Evolutionary conservation across 371 early-diverging fungal species (phyloP).

Genomic region (Mucor irregularis): DNA sequence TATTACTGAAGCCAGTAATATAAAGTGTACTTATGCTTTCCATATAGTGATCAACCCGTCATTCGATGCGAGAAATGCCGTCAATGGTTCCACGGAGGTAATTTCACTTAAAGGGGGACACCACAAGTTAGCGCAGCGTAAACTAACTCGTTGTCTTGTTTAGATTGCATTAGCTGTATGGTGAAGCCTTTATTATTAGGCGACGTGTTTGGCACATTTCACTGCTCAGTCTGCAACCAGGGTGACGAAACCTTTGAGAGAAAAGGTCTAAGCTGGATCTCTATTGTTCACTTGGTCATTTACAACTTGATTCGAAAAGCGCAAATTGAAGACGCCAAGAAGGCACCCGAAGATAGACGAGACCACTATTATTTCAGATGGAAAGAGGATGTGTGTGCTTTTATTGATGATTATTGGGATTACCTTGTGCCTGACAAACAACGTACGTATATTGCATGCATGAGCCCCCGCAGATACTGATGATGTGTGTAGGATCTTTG

Average conservation of each 20-base stretch:
- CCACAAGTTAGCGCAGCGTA: background rate
- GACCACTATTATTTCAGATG: slow-evolving; percentile 75
- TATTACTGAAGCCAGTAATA: background rate
- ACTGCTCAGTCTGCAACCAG: slow-evolving; percentile 23
- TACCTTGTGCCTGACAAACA: slow-evolving; percentile 67
- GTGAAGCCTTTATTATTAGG: slow-evolving; percentile 26
- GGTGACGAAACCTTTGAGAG: slow-evolving; percentile 34
- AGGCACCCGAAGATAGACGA: slow-evolving; percentile 43
- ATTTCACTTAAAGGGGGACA: background rate
- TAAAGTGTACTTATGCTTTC: background rate
- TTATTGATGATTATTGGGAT: slow-evolving; percentile 79
- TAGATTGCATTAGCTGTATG: slow-evolving; percentile 24
- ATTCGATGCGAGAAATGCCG: slow-evolving; percentile 57
- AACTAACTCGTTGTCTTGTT: background rate
- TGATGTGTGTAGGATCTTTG: slow-evolving; percentile 41
- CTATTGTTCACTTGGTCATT: slow-evolving; percentile 73
- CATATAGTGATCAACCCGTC: slow-evolving; percentile 57
- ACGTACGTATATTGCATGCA: slow-evolving; percentile 29
- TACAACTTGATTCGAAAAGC: slow-evolving; percentile 65
- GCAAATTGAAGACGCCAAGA: slow-evolving; percentile 25
- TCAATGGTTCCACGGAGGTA: slow-evolving; percentile 68
- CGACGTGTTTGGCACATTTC: slow-evolving; percentile 22
- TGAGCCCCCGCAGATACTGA: background rate
- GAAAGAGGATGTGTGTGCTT: slow-evolving; percentile 82
- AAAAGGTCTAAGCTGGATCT: slow-evolving; percentile 69